These are phyloP conservation scores for Pyrrhoderma lamaoense DNA, from an alignment of 1,284 basidiomycete species.

Conservation along the genomic window DNA sequence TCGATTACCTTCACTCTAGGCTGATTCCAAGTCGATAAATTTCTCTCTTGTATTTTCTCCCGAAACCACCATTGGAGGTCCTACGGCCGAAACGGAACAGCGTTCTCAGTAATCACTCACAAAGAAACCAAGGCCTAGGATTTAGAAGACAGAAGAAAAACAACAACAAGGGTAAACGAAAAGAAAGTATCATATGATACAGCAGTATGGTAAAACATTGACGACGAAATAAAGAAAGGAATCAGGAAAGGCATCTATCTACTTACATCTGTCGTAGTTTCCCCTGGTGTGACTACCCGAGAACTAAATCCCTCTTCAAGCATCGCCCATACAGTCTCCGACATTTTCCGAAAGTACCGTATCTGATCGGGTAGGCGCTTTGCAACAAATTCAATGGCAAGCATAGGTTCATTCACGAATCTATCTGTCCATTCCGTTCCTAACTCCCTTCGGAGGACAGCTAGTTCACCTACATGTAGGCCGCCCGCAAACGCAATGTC, in stretches of 20 bases:
- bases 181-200: no score
- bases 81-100: constrained; percentile 22
- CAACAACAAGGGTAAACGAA: neutral
- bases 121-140: no score
- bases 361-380: constrained; percentile 36
- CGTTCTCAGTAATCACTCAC: neutral
- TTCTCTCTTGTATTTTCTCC: constrained; percentile 42
- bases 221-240: neutral
- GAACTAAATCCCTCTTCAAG: constrained; percentile 45
- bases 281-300: constrained; percentile 33
- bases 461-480: constrained; percentile 42
- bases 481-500: constrained; percentile 45
- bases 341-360: constrained; percentile 36
- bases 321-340: constrained; percentile 47
- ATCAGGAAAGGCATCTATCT: neutral
- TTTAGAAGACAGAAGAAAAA: no score
- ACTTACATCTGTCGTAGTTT: constrained; percentile 39
- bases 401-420: constrained; percentile 36
- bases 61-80: constrained; percentile 51
- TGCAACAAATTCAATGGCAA: constrained; percentile 45
- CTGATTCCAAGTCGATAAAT: constrained; percentile 47
- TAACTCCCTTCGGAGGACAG: constrained; percentile 32
- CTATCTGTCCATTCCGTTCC: constrained; percentile 34
- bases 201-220: neutral
- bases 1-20: constrained; percentile 42